Evolutionary conservation across 2,329 filamentous ascomycete species (phyloP).

Genomic region (Diaporthe destruens): DNA sequence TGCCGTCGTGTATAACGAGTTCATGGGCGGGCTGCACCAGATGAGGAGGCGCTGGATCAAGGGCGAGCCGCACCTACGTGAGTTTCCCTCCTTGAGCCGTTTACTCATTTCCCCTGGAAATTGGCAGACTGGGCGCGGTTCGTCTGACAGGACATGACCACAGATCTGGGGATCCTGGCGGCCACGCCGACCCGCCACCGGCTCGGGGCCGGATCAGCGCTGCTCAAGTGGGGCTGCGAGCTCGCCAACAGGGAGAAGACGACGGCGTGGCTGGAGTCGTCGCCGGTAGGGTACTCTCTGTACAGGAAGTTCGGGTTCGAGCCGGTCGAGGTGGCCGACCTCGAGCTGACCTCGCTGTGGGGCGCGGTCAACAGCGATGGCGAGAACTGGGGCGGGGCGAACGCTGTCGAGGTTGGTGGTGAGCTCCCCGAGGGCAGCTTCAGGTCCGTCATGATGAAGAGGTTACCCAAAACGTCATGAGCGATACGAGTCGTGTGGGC

Average conservation of each 20-base stretch:
- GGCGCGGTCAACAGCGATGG: slow-evolving; percentile 39
- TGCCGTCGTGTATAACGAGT: slow-evolving; percentile 44
- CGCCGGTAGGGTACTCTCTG: slow-evolving; percentile 47
- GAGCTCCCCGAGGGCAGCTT: slow-evolving; percentile 43
- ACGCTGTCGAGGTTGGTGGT: slow-evolving; percentile 44
- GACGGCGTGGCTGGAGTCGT: slow-evolving; percentile 47
- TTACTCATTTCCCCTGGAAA: background rate
- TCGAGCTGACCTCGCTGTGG: slow-evolving; percentile 28
- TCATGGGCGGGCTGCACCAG: slow-evolving; percentile 46
- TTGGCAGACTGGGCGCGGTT: background rate
- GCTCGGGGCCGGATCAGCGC: slow-evolving; percentile 47
- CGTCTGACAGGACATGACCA: background rate
- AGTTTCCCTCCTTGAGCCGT: slow-evolving; percentile 30
- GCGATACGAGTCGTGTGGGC: background rate
- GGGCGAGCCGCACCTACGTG: slow-evolving; percentile 47
- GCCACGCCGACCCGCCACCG: slow-evolving; percentile 44
- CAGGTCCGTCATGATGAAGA: slow-evolving; percentile 48
- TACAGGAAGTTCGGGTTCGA: slow-evolving; percentile 48
- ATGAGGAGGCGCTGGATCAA: slow-evolving; percentile 42
- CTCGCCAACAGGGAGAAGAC: slow-evolving; percentile 47
- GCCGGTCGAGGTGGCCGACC: slow-evolving; percentile 46
- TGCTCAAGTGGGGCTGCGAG: slow-evolving; percentile 46
- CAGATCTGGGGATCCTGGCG: slow-evolving; percentile 45
- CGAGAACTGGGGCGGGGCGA: slow-evolving; percentile 47
- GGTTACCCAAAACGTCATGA: slow-evolving; percentile 34